These are phyloP conservation scores for Nemania abortiva DNA, from an alignment of 2,329 filamentous ascomycete genomes.

Conservation along the genomic window DNA sequence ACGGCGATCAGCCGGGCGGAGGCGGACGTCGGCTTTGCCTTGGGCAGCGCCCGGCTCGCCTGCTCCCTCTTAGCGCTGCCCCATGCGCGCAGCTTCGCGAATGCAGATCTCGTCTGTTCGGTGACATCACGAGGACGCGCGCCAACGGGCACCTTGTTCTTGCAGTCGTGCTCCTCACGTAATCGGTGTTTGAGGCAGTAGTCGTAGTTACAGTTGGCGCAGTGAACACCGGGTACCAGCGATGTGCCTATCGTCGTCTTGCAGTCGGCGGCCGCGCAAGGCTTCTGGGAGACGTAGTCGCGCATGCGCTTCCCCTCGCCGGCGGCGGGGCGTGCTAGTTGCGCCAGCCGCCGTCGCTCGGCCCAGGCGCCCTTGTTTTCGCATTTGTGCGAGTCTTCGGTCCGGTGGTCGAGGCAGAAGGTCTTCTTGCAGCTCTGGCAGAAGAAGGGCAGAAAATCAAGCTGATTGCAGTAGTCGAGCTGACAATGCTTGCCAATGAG, in stretches of 20 bases:
- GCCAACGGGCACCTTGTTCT: constrained; percentile 73
- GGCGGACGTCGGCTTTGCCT: constrained; percentile 71
- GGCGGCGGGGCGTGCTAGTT: constrained; percentile 65
- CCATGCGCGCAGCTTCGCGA: constrained; percentile 84
- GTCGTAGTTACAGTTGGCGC: constrained; percentile 75
- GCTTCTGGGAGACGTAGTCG: constrained; percentile 70
- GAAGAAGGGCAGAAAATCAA: constrained; percentile 95
- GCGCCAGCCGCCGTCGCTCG: constrained; percentile 65
- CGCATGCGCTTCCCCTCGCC: constrained; percentile 67
- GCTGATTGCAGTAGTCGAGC: constrained; percentile 89
- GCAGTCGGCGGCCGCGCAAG: constrained; percentile 75
- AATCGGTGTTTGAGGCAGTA: constrained; percentile 85
- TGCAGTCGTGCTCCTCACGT: constrained; percentile 86
- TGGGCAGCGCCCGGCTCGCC: constrained; percentile 69
- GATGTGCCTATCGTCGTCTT: constrained; percentile 78
- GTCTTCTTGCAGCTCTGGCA: constrained; percentile 89
- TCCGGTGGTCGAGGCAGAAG: constrained; percentile 94
- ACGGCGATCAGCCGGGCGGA: constrained; percentile 76
- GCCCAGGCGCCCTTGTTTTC: constrained; percentile 72
- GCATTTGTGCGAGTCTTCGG: constrained; percentile 83
- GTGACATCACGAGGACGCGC: constrained; percentile 60
- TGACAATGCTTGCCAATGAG: constrained; percentile 93
- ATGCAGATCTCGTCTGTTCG: constrained; percentile 78
- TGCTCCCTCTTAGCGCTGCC: constrained; percentile 77
- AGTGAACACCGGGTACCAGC: constrained; percentile 77